Evolutionary conservation across 1,284 basidiomycete genomes (phyloP), one percentile per base, ranked within the genome.

Genomic region (Fomitiporia mediterranea): DNA sequence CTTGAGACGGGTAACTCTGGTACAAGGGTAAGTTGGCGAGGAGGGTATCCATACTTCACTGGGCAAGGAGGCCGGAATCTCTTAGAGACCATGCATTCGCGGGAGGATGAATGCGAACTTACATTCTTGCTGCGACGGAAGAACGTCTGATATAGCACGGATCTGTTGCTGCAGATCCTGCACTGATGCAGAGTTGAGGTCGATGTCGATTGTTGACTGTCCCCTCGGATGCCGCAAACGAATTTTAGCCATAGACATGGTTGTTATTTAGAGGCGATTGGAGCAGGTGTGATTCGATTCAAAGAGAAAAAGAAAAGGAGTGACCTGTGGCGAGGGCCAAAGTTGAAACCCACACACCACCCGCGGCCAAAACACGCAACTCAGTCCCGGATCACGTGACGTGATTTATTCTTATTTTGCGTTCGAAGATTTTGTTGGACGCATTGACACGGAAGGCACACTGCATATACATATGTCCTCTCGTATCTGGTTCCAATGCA

Each of bases 41-140:
- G 91, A 1, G 93, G 93, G 69, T 94, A 94, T 39, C 92, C 90
- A 27, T 81, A 79, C 71, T 89, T 94, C 62, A 95, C 92, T 95
- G 61, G 48, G 28, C 21, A 38, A 27, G 13, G 23, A 1, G 44
- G n/a, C 39, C 19, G 21, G 42, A 43, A 19, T 27, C 37, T 38
- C 32, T 37, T 28, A 38, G n/a, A 43, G 25, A 38, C 37, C 23
- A 46, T 39, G 27, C 32, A 19, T 15, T 28, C 13, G 9, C 48
- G 57, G 23, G 19, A 7, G 42, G 44, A 17, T 15, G 23, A 59
- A 25, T 34, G 34, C 38, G 38, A 51, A 74, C 88, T 69, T 66
- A 93, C 91, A 70, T 61, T 84, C 84, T 74, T 94, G 92, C 52
- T 81, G 81, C 8, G 82, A 83, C 0, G 89, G 88, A 11, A 81